Evolutionary conservation across 805 yeast genomes (phyloP).

Genomic region (Isabelozyma rhagii): DNA sequence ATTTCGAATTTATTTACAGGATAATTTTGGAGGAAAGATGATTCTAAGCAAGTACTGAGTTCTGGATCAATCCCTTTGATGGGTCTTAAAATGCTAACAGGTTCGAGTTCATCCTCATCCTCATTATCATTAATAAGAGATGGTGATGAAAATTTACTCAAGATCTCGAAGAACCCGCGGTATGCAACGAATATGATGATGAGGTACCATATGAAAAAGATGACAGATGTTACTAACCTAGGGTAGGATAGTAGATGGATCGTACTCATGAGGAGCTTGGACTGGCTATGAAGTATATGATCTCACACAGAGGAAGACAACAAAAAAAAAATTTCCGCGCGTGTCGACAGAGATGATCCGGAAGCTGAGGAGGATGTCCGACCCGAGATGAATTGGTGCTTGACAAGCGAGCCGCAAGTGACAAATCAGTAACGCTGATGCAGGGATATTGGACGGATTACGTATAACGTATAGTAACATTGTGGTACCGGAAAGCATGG

Average conservation of each 20-base stretch:
- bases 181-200: conserved; percentile 35
- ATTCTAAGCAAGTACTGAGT: conserved; percentile 61
- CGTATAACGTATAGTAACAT: too few species aligned
- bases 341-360: background rate
- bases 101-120: conserved; percentile 17
- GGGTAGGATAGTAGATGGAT: background rate
- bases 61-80: conserved; percentile 82
- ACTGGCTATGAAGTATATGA: background rate
- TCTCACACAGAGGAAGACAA: conserved; percentile 1
- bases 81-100: conserved; percentile 77
- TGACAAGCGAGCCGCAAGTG: too few species aligned
- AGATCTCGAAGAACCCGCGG: conserved; percentile 38
- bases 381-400: background rate
- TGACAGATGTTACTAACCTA: background rate
- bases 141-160: conserved; percentile 22
- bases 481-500: too few species aligned
- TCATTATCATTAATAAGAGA: conserved; percentile 3
- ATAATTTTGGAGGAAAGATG: conserved; percentile 67
- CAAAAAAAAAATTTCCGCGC: background rate
- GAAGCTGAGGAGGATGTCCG: background rate
- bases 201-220: conserved; percentile 37
- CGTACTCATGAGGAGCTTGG: background rate
- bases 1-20: conserved; percentile 61
- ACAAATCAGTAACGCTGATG: too few species aligned
- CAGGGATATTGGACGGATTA: too few species aligned